Evolutionary conservation across 2,329 filamentous ascomycete genomes (phyloP).

Genomic region (Zymoseptoria brevis): DNA sequence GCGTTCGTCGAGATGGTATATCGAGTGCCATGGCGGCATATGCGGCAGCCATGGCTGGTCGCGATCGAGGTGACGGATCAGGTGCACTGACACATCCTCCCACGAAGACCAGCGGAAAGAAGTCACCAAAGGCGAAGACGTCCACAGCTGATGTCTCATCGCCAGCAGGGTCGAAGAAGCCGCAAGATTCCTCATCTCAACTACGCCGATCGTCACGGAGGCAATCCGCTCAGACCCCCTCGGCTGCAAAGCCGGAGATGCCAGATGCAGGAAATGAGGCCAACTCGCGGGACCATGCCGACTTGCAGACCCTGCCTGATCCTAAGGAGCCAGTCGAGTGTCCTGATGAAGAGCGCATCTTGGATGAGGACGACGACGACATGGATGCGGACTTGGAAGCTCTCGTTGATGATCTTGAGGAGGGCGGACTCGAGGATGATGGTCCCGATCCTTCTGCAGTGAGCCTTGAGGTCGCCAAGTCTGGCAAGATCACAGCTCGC

Average conservation of each 20-base stretch:
- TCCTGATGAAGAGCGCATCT: slow-evolving; percentile 80
- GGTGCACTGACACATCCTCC: slow-evolving; percentile 26
- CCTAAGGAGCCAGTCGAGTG: slow-evolving; percentile 72
- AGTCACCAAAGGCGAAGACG: slow-evolving; percentile 16
- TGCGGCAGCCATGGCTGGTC: slow-evolving; percentile 62
- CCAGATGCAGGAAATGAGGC: neutral
- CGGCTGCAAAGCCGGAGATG: slow-evolving; percentile 2
- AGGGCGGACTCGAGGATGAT: slow-evolving; percentile 66
- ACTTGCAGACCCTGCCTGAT: slow-evolving; percentile 36
- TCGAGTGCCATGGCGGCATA: slow-evolving; percentile 66
- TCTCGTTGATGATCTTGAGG: slow-evolving; percentile 84
- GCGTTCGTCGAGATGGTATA: slow-evolving; percentile 52
- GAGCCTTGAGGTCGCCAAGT: slow-evolving; percentile 79
- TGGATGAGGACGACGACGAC: slow-evolving; percentile 58
- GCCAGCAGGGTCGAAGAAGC: slow-evolving; percentile 12
- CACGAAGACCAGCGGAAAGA: slow-evolving; percentile 19
- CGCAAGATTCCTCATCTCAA: slow-evolving; percentile 16
- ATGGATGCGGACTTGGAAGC: slow-evolving; percentile 61
- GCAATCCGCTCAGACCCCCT: slow-evolving; percentile 23
- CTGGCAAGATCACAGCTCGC: slow-evolving; percentile 79
- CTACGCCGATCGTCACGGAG: slow-evolving; percentile 28
- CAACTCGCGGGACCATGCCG: neutral
- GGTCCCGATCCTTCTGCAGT: slow-evolving; percentile 79
- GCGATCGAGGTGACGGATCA: slow-evolving; percentile 19
- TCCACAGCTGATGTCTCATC: slow-evolving; percentile 19